phyloP scores from a whole-genome alignment of 176 grass and related monocot species.

The Avena sativa region DNA sequence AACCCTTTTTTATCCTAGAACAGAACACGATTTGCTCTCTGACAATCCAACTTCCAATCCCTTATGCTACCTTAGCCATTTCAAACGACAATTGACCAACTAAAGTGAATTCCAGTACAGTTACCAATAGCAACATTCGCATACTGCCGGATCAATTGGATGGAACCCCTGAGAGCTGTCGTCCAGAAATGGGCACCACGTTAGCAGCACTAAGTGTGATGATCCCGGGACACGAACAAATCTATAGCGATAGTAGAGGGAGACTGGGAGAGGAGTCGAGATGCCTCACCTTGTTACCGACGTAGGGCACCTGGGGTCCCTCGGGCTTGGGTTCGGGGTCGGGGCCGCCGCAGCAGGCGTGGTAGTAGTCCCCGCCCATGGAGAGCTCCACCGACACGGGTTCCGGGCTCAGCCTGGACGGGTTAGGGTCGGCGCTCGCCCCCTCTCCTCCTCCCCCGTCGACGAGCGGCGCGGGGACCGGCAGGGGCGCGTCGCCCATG shows the following conservation, averaged over 20 bases:
- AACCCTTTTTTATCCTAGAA: constrained; percentile 11
- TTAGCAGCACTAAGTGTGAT: constrained; percentile 1
- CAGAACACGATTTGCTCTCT: background rate
- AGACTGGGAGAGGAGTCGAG: background rate
- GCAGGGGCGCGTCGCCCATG: constrained; percentile 42
- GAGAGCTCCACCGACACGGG: constrained; percentile 53
- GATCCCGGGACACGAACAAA: constrained; percentile 28
- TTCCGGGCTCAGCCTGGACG: constrained; percentile 39
- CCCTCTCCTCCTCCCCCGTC: constrained; percentile 7
- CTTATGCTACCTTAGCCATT: background rate
- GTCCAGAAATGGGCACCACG: background rate
- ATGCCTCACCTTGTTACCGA: constrained; percentile 71
- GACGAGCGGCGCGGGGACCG: constrained; percentile 3
- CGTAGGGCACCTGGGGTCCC: constrained; percentile 67
- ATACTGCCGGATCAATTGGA: background rate
- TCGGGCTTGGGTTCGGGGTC: constrained; percentile 53
- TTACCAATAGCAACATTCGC: background rate
- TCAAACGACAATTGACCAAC: constrained; percentile 15
- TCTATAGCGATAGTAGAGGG: background rate
- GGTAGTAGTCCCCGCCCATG: constrained; percentile 66
- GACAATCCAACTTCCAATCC: background rate
- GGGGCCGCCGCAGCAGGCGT: constrained; percentile 56
- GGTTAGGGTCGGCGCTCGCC: constrained; percentile 45
- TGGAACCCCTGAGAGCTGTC: background rate
- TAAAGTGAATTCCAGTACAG: background rate